These are phyloP conservation scores for Entophlyctis luteolus DNA, from an alignment of 192 early-diverging fungal genomes.

Conservation along the genomic window DNA sequence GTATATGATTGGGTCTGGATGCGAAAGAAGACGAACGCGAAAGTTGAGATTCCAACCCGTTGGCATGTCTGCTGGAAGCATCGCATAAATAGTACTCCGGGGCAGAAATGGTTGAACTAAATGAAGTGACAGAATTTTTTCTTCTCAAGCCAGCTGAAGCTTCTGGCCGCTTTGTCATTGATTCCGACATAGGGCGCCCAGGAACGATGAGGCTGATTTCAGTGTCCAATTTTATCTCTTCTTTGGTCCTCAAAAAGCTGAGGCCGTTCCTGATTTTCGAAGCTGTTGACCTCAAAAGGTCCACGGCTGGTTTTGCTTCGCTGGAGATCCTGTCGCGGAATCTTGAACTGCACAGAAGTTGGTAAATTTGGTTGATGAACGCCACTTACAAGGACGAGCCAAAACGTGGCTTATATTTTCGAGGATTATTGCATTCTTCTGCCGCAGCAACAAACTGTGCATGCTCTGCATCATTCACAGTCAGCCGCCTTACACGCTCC, in stretches of 20 bases:
- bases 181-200: background rate
- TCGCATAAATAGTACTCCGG: slow-evolving; percentile 10
- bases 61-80: background rate
- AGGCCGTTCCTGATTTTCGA: slow-evolving; percentile 12
- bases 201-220: background rate
- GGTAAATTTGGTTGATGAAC: background rate
- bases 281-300: background rate
- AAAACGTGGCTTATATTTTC: background rate
- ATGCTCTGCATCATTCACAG: slow-evolving; percentile 11
- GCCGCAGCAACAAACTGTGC: background rate
- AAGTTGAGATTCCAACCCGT: background rate
- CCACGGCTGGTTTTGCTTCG: background rate
- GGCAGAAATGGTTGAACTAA: background rate
- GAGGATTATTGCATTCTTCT: background rate
- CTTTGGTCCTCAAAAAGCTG: background rate
- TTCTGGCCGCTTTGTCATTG: background rate
- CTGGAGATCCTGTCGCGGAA: background rate
- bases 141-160: background rate
- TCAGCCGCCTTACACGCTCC: slow-evolving; percentile 14
- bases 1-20: background rate
- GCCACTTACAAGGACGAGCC: slow-evolving; percentile 17
- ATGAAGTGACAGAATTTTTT: background rate
- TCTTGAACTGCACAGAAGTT: background rate
- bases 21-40: background rate
- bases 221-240: background rate